Evolutionary conservation across 2,329 filamentous ascomycete genomes (phyloP), one percentile per base, ranked within the genome.

Genomic region (Mycosphaerella sp.): DNA sequence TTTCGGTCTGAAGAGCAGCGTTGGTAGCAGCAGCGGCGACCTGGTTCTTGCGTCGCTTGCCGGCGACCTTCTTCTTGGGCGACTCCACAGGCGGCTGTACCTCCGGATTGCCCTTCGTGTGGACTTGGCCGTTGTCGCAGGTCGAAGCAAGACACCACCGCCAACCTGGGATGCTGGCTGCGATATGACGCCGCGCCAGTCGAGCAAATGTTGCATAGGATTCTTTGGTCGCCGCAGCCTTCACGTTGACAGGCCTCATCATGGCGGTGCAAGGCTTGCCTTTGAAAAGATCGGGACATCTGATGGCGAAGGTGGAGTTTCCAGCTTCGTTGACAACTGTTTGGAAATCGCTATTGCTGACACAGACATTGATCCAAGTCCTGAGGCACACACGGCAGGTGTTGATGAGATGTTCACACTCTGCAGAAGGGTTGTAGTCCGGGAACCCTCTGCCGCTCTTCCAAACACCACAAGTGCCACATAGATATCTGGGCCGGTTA

Each of bases 61-160:
- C 10, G 2, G 1, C 10, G 30, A 10, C 9, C 30, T 32, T 40
- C 10, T 34, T 13, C 13, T 44, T 13, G 12, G 34, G 6, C 25
- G 18, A 32, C 6, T 21, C 17, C 8, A 21, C 17, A 14, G 27
- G 40, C 14, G 18, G 36, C 13, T n/a, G 36, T 14, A 17, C 30
- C 14, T 42, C 37, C 30, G 30, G 1, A n/a, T 34, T n/a, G 35
- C 49, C 41, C 16, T 50, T 43, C 41, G 58, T 47, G 18, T 74
- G 74, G 1, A 66, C 68, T 53, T 81, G 78, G 0, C 79, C 78
- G 0, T 71, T 73, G 6, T 68, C 70, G 57, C 80, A 83, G 2
- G 65, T 67, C 0, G 75, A 65, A 17, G 58, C 51, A 1, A 78
- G 68, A 57, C 79, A 83, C 74, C 76, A 80, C 13, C 73, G 63